Conservation (phyloP, 495 filamentous ascomycete species). For the Cudoniella acicularis region DNA sequence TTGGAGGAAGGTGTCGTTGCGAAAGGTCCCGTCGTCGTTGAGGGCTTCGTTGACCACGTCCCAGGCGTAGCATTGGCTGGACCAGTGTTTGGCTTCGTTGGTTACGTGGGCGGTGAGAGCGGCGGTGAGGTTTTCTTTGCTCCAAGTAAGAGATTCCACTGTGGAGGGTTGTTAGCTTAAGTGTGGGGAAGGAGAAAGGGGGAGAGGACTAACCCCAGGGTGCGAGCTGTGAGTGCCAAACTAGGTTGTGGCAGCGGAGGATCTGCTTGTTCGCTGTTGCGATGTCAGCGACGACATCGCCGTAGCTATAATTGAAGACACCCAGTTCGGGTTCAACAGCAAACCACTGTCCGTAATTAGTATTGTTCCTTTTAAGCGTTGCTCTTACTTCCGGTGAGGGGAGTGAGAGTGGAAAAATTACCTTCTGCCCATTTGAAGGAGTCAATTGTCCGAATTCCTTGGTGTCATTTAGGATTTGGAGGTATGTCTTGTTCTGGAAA, state of each 20-base stretch:
- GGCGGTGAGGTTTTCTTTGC: slow-evolving; percentile 44
- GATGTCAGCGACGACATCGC: slow-evolving; percentile 46
- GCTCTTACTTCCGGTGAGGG: background rate
- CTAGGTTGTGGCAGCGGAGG: slow-evolving; percentile 57
- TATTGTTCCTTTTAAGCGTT: background rate
- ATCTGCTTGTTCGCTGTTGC: slow-evolving; percentile 51
- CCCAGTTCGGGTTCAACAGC: slow-evolving; percentile 42
- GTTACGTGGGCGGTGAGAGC: slow-evolving; percentile 51
- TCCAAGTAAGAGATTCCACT: slow-evolving; percentile 52
- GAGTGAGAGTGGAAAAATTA: background rate
- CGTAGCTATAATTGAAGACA: slow-evolving; percentile 46
- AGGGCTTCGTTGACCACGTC: slow-evolving; percentile 72
- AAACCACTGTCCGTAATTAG: slow-evolving; percentile 37
- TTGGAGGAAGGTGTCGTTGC: slow-evolving; percentile 51
- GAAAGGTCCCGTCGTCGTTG: slow-evolving; percentile 62
- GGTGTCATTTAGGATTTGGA: slow-evolving; percentile 37
- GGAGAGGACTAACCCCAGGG: slow-evolving; percentile 42
- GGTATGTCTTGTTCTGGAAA: slow-evolving; percentile 29
- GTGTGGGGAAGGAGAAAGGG: slow-evolving; percentile 1
- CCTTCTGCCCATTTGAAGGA: slow-evolving; percentile 50
- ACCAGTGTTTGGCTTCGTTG: slow-evolving; percentile 49
- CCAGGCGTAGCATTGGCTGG: slow-evolving; percentile 45
- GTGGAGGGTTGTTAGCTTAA: background rate
- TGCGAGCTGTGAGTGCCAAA: slow-evolving; percentile 60
- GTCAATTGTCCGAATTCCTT: slow-evolving; percentile 50